These are phyloP conservation scores for Sporothrix luriei DNA, from an alignment of 2,329 filamentous ascomycete species.

Conservation along the genomic window DNA sequence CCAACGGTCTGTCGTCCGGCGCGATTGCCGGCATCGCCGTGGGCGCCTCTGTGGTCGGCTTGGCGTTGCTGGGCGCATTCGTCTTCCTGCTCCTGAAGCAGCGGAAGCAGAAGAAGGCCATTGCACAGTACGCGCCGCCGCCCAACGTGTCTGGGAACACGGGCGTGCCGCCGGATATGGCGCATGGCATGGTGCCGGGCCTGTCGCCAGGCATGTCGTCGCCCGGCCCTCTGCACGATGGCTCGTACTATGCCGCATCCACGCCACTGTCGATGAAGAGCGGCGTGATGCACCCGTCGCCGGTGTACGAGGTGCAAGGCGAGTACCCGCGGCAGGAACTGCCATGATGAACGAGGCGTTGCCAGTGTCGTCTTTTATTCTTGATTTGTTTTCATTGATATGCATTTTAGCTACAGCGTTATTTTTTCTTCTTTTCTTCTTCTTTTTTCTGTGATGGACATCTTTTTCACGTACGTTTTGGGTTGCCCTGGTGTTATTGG, in stretches of 20 bases:
- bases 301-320: slow-evolving; percentile 6
- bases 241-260: background rate
- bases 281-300: slow-evolving; percentile 1
- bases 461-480: background rate
- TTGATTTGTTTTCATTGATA: background rate
- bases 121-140: slow-evolving; percentile 20
- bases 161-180: background rate
- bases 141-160: slow-evolving; percentile 4
- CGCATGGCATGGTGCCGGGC: background rate
- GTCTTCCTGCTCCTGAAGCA: slow-evolving; percentile 15
- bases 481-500: background rate
- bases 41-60: slow-evolving; percentile 18
- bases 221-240: background rate
- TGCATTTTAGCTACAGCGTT: background rate
- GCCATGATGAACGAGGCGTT: background rate
- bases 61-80: slow-evolving; percentile 5
- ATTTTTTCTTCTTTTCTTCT: background rate
- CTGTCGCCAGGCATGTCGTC: background rate
- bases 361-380: background rate
- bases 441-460: background rate
- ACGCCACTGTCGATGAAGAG: slow-evolving; percentile 14
- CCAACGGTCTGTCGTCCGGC: slow-evolving; percentile 8
- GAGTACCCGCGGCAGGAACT: slow-evolving; percentile 10
- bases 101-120: slow-evolving; percentile 3
- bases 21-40: slow-evolving; percentile 30